Base-by-base conservation (phyloP, 2,329 filamentous ascomycete species). In the Sclerotinia spermophila region DNA sequence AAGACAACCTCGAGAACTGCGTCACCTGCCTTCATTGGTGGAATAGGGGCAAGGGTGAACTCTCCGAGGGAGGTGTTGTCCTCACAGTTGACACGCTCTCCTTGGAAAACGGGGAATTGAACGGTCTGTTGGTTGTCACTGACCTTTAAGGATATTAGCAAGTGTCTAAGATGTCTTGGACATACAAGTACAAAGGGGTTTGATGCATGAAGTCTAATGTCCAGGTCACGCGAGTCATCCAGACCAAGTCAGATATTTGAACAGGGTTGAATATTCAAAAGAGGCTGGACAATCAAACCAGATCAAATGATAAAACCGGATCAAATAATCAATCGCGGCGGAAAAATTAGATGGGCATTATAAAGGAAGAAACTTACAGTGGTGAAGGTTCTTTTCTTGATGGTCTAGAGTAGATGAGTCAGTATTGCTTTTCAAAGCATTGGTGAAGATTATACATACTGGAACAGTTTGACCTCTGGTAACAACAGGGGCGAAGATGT, bases 11-110 rank as follows among this genome's bases (percentile, higher is more conserved):
- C 96, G 60, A 99, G 92, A 76, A 97, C 94, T 78, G 96, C 92
- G 82, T 99, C 96, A 82, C 96, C 71, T 86, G 72, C 69, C 56
- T 73, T 73, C 93, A 97, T 90, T 86, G 94, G 83, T 87, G 95
- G 88, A 75, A 90, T 90, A 60, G 95, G 96, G 77, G 94, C 92
- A 74, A 99, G 87, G 72, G 95, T 97, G 84, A 98, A 99, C 85
- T 98, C 96, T 82, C 96, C 96, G 71, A 98, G 89, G 38, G 92
- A 97, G 75, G 95, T 98, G 88, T 99, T 99, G 83, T 98, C 94
- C 81, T 96, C 93, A 82, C 96, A 98, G 87, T 97, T 97, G 76
- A 95, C 93, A 85, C 96, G 91, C 86, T 98, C 96, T 84, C 96
- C 95, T 86, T 97, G 94, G 88, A 84, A 97, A 19, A 96, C 92